phyloP scores from a whole-genome alignment of 257 asterid species.

The Buddleja alternifolia region DNA sequence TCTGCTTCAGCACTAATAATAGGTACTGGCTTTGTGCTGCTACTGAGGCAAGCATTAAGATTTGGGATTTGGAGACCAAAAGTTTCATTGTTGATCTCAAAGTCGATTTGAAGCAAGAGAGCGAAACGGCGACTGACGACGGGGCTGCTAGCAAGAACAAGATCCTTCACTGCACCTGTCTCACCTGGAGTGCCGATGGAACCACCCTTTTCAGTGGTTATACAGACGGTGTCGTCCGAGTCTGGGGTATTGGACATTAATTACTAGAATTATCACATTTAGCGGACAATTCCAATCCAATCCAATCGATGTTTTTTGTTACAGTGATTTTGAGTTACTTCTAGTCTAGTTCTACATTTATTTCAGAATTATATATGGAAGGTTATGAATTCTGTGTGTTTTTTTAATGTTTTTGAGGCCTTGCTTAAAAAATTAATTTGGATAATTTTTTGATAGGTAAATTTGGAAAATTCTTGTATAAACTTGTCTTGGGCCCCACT shows the following conservation, averaged over 20 bases:
- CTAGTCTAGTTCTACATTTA: too few species aligned
- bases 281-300: slow-evolving; percentile 8
- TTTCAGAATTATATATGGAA: slow-evolving; percentile 30
- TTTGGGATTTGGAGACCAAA: slow-evolving; percentile 99
- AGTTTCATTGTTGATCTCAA: slow-evolving; percentile 78
- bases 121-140: slow-evolving; percentile 55
- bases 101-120: too few species aligned
- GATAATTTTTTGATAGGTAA: slow-evolving; percentile 30
- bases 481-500: too few species aligned
- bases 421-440: slow-evolving; percentile 48
- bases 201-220: too few species aligned
- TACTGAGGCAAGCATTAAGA: slow-evolving; percentile 82
- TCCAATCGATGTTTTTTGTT: too few species aligned
- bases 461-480: slow-evolving; percentile 24
- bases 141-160: slow-evolving; percentile 50
- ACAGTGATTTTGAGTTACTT: slow-evolving; percentile 30
- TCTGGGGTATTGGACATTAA: slow-evolving; percentile 84
- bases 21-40: slow-evolving; percentile 98
- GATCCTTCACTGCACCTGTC: slow-evolving; percentile 37
- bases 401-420: slow-evolving; percentile 35
- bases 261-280: slow-evolving; percentile 47
- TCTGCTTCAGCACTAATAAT: slow-evolving; percentile 91
- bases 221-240: too few species aligned
- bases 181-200: too few species aligned
- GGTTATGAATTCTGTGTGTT: slow-evolving; percentile 34